Evolutionary conservation across 306 rosid genomes (phyloP), one percentile per base, ranked within the genome.

Genomic region (Prunus campanulata): DNA sequence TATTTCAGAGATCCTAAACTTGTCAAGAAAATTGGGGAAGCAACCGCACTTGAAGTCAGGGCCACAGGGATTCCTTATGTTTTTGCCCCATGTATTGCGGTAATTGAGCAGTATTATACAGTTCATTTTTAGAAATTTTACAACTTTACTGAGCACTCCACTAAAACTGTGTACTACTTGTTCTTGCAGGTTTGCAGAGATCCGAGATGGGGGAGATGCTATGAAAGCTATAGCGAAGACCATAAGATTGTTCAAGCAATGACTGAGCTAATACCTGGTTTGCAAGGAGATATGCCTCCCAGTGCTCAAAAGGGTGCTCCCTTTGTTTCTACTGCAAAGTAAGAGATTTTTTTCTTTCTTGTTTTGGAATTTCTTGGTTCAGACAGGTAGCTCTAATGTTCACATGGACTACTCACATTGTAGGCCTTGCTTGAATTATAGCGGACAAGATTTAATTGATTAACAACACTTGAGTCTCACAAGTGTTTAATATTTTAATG

Each of bases 151-250:
- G 4, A 35, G 77, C n/a, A 49, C 12, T 30, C 20, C 19, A 30
- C 55, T 22, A 15, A 73, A 47, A 46, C 57, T 14, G 8, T 64
- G 39, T 32, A 4, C 10, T 16, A 8, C 56, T 56, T 56, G 42
- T 70, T 62, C 80, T 85, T 22, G 48, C 82, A 92, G 98, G 98
- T 95, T 20, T 95, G 98, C 85, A 83, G 97, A 75, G 97, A 95
- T 86, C 98, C 98, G n/a, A 89, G 98, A 77, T 95, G 98, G 98
- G 98, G 98, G 50, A 86, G 98, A 70, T 95, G 98, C 89, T 95
- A 90, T 1, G 98, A 95, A 86, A 95, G 98, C 87, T 95, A 95
- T 77, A 95, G 98, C 32, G 98, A 92, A 80, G 97, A 92, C 62
- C 89, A 83, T 39, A 82, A 48, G 69, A 87, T 95, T 83, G 98